Evolutionary conservation across 768 basidiomycete genomes (phyloP).

Genomic region (Mycena rosella): DNA sequence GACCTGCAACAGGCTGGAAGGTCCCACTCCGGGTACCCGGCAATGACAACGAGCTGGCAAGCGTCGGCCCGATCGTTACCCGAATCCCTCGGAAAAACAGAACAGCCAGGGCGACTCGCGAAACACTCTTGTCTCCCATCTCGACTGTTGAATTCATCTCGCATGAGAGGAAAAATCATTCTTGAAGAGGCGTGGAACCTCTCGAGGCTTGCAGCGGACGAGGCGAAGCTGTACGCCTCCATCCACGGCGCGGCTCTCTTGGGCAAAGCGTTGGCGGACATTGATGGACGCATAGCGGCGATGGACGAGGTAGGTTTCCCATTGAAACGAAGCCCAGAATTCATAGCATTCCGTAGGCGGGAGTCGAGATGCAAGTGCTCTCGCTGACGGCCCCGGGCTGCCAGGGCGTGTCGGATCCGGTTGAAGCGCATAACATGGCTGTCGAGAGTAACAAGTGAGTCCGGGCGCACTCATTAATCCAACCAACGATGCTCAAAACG

Average conservation of each 20-base stretch:
- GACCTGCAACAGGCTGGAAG: background rate
- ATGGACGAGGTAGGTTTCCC: conserved; percentile 32
- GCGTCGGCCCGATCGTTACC: background rate
- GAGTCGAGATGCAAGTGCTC: conserved; percentile 38
- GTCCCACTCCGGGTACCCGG: too few relatives aligned
- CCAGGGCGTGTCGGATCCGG: conserved; percentile 34
- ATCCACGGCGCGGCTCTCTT: conserved; percentile 27
- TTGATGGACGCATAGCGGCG: conserved; percentile 34
- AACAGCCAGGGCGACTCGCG: background rate
- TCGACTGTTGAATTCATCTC: background rate
- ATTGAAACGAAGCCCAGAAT: background rate
- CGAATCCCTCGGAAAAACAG: conserved; percentile 11
- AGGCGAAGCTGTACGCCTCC: conserved; percentile 34
- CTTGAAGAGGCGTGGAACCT: conserved; percentile 40
- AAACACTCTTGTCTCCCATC: background rate
- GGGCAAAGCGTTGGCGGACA: conserved; percentile 33
- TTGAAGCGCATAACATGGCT: conserved; percentile 33
- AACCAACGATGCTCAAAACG: background rate
- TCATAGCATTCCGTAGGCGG: conserved; percentile 23
- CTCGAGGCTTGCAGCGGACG: conserved; percentile 27
- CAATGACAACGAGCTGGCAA: background rate
- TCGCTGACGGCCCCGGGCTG: conserved; percentile 36
- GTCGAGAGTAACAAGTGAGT: conserved; percentile 38
- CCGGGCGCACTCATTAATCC: too few relatives aligned
- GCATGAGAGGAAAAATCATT: conserved; percentile 39